These are phyloP conservation scores for Amoeboaphelidium protococcarum DNA, from an alignment of 371 early-diverging fungal species.

Conservation along the genomic window DNA sequence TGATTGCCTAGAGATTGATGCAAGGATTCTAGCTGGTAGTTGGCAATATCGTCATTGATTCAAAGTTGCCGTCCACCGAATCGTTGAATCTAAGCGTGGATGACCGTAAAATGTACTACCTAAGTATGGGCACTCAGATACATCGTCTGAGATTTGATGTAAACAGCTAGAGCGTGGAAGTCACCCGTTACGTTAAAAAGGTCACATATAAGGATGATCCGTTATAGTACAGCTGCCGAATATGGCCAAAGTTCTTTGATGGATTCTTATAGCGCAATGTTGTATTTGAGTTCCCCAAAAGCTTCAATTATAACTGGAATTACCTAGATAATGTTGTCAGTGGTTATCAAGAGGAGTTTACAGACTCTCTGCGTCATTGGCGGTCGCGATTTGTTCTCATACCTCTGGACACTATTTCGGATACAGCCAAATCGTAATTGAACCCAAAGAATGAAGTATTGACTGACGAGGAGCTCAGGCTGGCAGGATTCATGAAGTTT, in stretches of 20 bases:
- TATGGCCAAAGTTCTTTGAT: conserved; percentile 53
- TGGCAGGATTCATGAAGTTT: conserved; percentile 60
- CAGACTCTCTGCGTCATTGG: conserved; percentile 53
- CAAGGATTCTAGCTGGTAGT: conserved; percentile 83
- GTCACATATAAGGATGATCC: conserved; percentile 24
- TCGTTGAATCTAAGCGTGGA: not conserved
- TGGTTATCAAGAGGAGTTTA: conserved; percentile 58
- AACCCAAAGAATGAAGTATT: conserved; percentile 22
- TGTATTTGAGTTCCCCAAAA: conserved; percentile 40
- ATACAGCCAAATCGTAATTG: conserved; percentile 14
- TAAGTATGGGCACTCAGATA: conserved; percentile 57
- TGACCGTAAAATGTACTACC: conserved; percentile 20
- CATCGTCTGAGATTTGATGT: conserved; percentile 45
- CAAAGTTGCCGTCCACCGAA: conserved; percentile 4
- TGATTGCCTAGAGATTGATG: conserved; percentile 62
- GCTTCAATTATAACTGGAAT: conserved; percentile 70
- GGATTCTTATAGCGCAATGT: conserved; percentile 26
- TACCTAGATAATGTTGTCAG: conserved; percentile 58
- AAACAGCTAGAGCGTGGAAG: conserved; percentile 43
- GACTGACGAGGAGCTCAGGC: conserved; percentile 66
- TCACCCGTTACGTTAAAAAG: conserved; percentile 59
- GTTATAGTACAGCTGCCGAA: conserved; percentile 40
- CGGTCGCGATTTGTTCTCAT: conserved; percentile 67
- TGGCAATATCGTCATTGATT: conserved; percentile 4
- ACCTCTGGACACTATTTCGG: conserved; percentile 38